Conservation (phyloP, 441 rosid species). For the Croton setiger region DNA sequence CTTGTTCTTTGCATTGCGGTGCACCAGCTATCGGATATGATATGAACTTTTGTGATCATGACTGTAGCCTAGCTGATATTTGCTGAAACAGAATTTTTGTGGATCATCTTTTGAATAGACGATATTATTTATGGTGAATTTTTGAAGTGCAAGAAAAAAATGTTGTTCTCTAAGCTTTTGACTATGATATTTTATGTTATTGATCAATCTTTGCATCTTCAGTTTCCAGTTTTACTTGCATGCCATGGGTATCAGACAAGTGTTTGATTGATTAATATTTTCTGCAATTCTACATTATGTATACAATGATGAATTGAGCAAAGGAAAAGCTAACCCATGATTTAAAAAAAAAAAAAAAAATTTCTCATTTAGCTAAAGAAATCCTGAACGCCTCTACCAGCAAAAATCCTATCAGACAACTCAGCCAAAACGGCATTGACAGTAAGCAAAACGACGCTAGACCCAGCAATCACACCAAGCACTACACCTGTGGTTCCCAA, state of each 20-base stretch:
- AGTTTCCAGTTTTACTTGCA: background rate
- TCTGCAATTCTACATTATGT: background rate
- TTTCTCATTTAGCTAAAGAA: constrained; percentile 41
- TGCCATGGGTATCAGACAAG: too few species aligned
- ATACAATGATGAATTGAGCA: background rate
- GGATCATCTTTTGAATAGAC: background rate
- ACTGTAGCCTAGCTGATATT: constrained; percentile 21
- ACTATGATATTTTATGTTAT: too few species aligned
- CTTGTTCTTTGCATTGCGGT: background rate
- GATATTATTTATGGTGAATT: background rate
- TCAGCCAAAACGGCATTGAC: constrained; percentile 85
- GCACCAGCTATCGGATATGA: background rate
- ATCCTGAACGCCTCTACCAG: constrained; percentile 83
- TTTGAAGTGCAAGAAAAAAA: background rate
- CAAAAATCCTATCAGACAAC: constrained; percentile 73
- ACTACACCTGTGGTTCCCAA: constrained; percentile 83
- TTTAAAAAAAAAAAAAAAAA: background rate
- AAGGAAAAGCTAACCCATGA: background rate
- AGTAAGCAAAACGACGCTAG: constrained; percentile 79
- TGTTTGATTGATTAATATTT: background rate
- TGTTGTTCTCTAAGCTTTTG: background rate
- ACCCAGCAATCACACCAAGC: constrained; percentile 81
- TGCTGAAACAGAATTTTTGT: constrained; percentile 5
- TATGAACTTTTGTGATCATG: constrained; percentile 13
- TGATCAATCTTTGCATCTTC: too few species aligned